phyloP scores from a whole-genome alignment of 2,329 filamentous ascomycete genomes.

The Curvularia lunata region DNA sequence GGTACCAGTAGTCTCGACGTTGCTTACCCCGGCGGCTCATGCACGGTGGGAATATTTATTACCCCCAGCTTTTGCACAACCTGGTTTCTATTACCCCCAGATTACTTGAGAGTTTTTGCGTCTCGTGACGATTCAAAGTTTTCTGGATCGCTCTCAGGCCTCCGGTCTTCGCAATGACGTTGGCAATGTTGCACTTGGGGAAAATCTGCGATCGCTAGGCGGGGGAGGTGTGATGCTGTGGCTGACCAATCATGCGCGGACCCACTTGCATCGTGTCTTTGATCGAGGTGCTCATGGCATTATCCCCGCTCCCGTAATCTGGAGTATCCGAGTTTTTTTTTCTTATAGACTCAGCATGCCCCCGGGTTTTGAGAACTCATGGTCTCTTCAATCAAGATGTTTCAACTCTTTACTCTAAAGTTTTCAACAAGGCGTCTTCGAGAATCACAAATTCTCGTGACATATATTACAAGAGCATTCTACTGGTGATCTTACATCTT shows the following conservation, averaged over 20 bases:
- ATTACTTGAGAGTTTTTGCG: constrained; percentile 36
- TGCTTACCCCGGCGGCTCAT: constrained; percentile 16
- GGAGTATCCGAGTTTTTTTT: background rate
- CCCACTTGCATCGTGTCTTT: background rate
- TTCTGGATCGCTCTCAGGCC: constrained; percentile 5
- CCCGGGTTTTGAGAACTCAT: background rate
- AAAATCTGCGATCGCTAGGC: constrained; percentile 27
- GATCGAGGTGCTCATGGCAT: background rate
- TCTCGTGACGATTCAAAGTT: constrained; percentile 2
- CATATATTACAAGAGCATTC: too few relatives aligned
- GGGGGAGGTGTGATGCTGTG: background rate
- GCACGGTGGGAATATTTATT: constrained; percentile 19
- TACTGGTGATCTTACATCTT: too few relatives aligned
- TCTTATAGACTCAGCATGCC: background rate
- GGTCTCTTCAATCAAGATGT: background rate
- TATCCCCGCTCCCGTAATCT: background rate
- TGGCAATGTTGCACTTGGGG: constrained; percentile 16
- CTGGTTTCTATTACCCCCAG: constrained; percentile 39
- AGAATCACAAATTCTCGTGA: background rate
- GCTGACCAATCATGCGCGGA: constrained; percentile 18
- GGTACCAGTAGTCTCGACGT: constrained; percentile 21
- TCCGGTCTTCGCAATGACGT: constrained; percentile 28
- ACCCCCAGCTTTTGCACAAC: constrained; percentile 24
- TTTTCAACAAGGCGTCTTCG: background rate
- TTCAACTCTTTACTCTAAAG: background rate